A percentile compares a stretch with the other conserved stretches of the same genome.
These are phyloP conservation scores for Acacia concinna DNA, from an alignment of 331 rosid species.

Conservation along the genomic window DNA sequence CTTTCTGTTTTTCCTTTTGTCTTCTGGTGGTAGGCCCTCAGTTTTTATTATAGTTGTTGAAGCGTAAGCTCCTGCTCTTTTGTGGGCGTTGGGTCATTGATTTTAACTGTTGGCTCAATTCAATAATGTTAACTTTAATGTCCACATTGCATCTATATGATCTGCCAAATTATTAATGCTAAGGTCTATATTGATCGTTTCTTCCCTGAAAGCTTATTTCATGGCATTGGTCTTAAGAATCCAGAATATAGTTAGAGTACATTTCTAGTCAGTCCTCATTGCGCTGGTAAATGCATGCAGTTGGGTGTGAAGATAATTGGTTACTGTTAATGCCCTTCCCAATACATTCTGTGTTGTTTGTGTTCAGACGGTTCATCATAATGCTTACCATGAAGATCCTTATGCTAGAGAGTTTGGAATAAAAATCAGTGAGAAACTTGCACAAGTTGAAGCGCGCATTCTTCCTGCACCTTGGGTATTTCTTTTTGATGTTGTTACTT, in stretches of 20 bases:
- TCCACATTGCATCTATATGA: not conserved
- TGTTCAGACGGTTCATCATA: constrained; percentile 77
- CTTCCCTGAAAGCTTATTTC: not conserved
- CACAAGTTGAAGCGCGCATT: constrained; percentile 97
- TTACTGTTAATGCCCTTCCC: not conserved
- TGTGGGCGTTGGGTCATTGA: not conserved
- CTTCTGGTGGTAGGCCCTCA: not conserved
- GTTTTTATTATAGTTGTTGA: not conserved
- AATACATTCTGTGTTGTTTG: not conserved
- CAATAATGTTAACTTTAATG: not conserved
- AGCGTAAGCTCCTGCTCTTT: not conserved
- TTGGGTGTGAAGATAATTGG: not conserved
- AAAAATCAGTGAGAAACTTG: constrained; percentile 81
- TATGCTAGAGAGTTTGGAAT: constrained; percentile 91
- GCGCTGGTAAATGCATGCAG: not conserved
- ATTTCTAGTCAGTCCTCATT: not conserved
- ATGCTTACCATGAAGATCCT: constrained; percentile 83
- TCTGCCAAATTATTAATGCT: not conserved
- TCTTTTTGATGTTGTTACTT: not conserved
- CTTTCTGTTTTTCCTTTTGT: not conserved
- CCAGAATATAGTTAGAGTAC: not conserved
- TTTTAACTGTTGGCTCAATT: not conserved
- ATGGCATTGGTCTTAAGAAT: not conserved
- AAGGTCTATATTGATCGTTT: not conserved
- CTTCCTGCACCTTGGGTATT: constrained; percentile 95